Evolutionary conservation across 2,329 filamentous ascomycete species (phyloP), one percentile per base, ranked within the genome.

Genomic region (Cadophora gregata): DNA sequence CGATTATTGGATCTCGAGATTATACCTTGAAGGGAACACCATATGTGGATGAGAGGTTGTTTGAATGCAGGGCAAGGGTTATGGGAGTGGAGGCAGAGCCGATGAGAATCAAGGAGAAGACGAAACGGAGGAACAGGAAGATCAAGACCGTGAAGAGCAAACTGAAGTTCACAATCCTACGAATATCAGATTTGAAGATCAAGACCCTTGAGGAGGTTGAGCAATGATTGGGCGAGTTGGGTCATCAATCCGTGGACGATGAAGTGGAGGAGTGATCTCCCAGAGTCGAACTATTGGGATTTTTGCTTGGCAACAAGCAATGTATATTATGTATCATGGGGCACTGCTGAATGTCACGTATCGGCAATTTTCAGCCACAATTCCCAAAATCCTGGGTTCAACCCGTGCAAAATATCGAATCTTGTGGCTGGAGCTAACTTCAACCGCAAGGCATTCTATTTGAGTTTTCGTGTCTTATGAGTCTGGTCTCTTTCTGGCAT

Each of bases 141-240:
- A 85, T 87, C 59, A 93, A 89, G 83, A 88, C 86, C 67, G 90
- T 96, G 10, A 90, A 85, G 82, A 97, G 93, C 83, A 97, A 99
- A 86, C 93, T 97, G 78, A 85, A 87, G 75, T 97, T 91, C 79
- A 99, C 96, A 2, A 87, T 97, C 25, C 77, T 99, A 79, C 86
- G 89, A 76, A 91, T 99, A 70, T 90, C 91, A 77, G 92, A 98
- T 80, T 77, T 98, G 70, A 90, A 70, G 59, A 63, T 78, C 31
- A 83, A 83, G 71, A 76, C 73, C 25, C 69, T 78, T 59, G 81
- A 80, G 59, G 80, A 83, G 60, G 75, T 82, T 61, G 79, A 80
- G 68, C 65, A 61, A 38, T 68, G 59, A 62, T 64, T 53, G 58
- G 55, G 45, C 24, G 24, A 55, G 14, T 16, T 29, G 38, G 8